Percentiles rank a stretch among this genome's conserved stretches.
Evolutionary conservation across 225 moss, liverwort and hornwort species (phyloP).

Genomic region (Anthoceros angustus): DNA sequence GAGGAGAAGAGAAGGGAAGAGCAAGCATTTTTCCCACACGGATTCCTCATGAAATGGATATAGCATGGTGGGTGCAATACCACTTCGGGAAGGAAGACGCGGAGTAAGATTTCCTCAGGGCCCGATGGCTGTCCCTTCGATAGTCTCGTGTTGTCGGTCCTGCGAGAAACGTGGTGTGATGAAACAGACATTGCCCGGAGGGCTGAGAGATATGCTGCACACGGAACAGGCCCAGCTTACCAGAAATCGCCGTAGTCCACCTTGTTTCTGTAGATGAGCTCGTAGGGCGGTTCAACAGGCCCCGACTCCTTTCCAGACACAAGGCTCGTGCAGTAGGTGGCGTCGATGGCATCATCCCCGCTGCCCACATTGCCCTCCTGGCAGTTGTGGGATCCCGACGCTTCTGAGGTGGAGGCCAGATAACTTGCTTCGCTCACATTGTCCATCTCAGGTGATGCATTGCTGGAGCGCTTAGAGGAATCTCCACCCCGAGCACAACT

Average conservation of each 20-base stretch:
- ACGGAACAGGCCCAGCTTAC: neutral
- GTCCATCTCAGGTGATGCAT: neutral
- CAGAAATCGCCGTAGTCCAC: conserved; percentile 17
- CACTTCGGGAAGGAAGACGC: conserved; percentile 13
- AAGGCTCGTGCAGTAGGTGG: neutral
- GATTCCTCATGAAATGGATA: neutral
- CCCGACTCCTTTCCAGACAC: neutral
- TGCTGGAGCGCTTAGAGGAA: neutral
- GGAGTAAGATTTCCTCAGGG: conserved; percentile 12
- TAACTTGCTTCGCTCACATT: neutral
- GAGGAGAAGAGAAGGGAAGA: neutral
- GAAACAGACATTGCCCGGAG: neutral
- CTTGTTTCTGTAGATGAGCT: conserved; percentile 29
- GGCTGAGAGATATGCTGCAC: neutral
- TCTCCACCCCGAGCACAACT: neutral
- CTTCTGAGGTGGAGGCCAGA: neutral
- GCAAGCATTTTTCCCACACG: neutral
- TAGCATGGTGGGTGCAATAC: neutral
- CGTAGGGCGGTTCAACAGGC: conserved; percentile 24
- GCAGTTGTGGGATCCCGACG: neutral
- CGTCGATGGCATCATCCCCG: neutral
- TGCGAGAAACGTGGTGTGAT: neutral
- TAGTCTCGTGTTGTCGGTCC: conserved; percentile 9
- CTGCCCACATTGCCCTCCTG: neutral
- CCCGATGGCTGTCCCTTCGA: conserved; percentile 1